A percentile compares a stretch with the other conserved stretches of the same genome.
These are phyloP conservation scores for Trichoderma gracile DNA, from an alignment of 2,329 filamentous ascomycete species.

Conservation along the genomic window DNA sequence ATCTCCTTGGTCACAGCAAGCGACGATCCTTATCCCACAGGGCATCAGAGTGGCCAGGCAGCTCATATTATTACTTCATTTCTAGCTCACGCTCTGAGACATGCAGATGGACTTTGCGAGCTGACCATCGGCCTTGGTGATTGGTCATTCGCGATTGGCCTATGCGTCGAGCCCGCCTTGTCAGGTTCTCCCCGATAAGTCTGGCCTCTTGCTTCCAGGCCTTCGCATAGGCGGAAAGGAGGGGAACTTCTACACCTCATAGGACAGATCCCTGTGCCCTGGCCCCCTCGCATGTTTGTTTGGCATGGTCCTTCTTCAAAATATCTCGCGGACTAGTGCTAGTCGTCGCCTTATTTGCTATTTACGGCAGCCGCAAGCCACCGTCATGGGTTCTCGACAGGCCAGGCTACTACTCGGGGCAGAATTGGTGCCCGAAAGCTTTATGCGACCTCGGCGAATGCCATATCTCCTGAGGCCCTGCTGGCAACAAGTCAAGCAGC, in stretches of 20 bases:
- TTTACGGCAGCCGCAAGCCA: background rate
- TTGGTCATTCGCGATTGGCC: conserved; percentile 11
- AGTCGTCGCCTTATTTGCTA: background rate
- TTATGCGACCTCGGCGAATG: background rate
- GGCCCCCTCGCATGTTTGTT: background rate
- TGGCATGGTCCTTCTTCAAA: background rate
- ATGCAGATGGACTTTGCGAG: conserved; percentile 12
- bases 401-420: background rate
- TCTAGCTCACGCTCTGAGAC: conserved; percentile 2
- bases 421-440: background rate
- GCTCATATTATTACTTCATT: background rate
- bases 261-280: background rate
- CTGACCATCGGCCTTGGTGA: conserved; percentile 5
- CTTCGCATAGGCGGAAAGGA: background rate
- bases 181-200: background rate
- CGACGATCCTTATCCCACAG: conserved; percentile 7
- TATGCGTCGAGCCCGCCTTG: background rate
- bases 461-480: background rate
- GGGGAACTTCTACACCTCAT: background rate
- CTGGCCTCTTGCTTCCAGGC: background rate
- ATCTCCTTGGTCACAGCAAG: conserved; percentile 19
- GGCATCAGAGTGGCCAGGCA: background rate
- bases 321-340: too few relatives aligned
- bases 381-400: background rate
- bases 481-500: background rate